Percentiles rank a stretch among this genome's conserved stretches.
Evolutionary conservation across 495 filamentous ascomycete genomes (phyloP).

Genomic region (Lophiostoma macrostomum): DNA sequence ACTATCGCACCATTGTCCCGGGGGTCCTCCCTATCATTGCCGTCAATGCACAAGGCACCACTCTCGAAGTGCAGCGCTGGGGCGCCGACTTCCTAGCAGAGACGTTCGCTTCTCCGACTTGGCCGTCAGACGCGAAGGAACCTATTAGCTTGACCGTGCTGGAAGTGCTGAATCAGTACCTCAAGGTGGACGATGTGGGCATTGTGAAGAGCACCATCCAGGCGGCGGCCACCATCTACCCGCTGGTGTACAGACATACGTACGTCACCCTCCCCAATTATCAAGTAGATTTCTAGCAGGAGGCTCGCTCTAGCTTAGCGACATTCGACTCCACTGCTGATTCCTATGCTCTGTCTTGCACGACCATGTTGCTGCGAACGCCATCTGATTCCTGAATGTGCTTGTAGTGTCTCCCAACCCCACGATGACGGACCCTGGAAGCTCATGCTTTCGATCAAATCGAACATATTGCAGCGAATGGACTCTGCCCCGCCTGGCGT

Average conservation of each 20-base stretch:
- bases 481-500: slow-evolving; percentile 73
- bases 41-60: slow-evolving; percentile 50
- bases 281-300: not conserved
- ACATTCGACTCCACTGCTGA: not conserved
- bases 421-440: slow-evolving; percentile 80
- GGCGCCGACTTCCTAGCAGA: slow-evolving; percentile 94
- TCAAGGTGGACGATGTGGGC: slow-evolving; percentile 65
- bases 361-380: slow-evolving; percentile 1
- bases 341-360: not conserved
- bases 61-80: slow-evolving; percentile 85
- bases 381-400: slow-evolving; percentile 25
- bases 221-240: slow-evolving; percentile 84
- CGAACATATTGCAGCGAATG: slow-evolving; percentile 82
- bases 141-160: slow-evolving; percentile 67
- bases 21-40: slow-evolving; percentile 87
- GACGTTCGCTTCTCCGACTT: slow-evolving; percentile 82
- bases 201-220: slow-evolving; percentile 82
- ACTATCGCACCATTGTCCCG: slow-evolving; percentile 86
- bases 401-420: slow-evolving; percentile 71
- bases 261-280: slow-evolving; percentile 43
- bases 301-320: not conserved
- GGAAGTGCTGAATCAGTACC: slow-evolving; percentile 66
- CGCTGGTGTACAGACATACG: slow-evolving; percentile 87
- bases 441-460: slow-evolving; percentile 83
- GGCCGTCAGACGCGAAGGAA: slow-evolving; percentile 71